A percentile compares a stretch with the other conserved stretches of the same genome.
These are phyloP conservation scores for Botrytis porri DNA, from an alignment of 2,329 filamentous ascomycete genomes.

Conservation along the genomic window DNA sequence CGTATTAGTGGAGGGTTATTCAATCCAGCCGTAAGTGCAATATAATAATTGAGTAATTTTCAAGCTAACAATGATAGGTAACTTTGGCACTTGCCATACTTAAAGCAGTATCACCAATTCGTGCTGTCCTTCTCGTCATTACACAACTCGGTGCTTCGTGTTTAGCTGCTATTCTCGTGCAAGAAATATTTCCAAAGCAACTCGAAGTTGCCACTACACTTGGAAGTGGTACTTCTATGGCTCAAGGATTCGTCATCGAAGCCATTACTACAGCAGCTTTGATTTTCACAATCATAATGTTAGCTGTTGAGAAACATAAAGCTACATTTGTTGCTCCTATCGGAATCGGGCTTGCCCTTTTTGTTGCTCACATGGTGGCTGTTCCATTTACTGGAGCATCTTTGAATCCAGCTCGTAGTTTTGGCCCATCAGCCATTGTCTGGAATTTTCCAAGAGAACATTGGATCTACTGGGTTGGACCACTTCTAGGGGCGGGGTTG, in stretches of 20 bases:
- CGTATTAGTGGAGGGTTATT: slow-evolving; percentile 52
- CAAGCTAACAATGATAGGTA: slow-evolving; percentile 24
- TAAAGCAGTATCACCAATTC: slow-evolving; percentile 37
- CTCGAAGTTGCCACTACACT: slow-evolving; percentile 45
- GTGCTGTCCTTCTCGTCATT: slow-evolving; percentile 37
- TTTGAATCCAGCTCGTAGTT: slow-evolving; percentile 48
- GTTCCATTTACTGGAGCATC: slow-evolving; percentile 45
- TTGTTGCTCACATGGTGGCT: slow-evolving; percentile 46
- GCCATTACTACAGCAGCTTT: slow-evolving; percentile 48
- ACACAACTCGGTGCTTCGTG: slow-evolving; percentile 40
- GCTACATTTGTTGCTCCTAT: slow-evolving; percentile 47
- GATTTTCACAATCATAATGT: slow-evolving; percentile 50
- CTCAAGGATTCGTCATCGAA: slow-evolving; percentile 50
- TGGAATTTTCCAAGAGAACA: slow-evolving; percentile 45
- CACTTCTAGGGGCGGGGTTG: slow-evolving; percentile 48
- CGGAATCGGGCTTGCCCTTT: slow-evolving; percentile 40
- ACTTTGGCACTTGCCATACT: slow-evolving; percentile 41
- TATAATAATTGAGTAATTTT: not conserved
- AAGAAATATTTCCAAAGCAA: slow-evolving; percentile 38
- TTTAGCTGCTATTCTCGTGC: slow-evolving; percentile 43
- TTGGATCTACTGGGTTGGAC: slow-evolving; percentile 53
- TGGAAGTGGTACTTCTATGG: slow-evolving; percentile 41
- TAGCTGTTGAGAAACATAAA: slow-evolving; percentile 48
- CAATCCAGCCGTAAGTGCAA: slow-evolving; percentile 43
- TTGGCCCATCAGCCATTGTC: slow-evolving; percentile 48